Evolutionary conservation across 1,284 basidiomycete genomes (phyloP), one percentile per base, ranked within the genome.

Genomic region (Thelephora terrestris): DNA sequence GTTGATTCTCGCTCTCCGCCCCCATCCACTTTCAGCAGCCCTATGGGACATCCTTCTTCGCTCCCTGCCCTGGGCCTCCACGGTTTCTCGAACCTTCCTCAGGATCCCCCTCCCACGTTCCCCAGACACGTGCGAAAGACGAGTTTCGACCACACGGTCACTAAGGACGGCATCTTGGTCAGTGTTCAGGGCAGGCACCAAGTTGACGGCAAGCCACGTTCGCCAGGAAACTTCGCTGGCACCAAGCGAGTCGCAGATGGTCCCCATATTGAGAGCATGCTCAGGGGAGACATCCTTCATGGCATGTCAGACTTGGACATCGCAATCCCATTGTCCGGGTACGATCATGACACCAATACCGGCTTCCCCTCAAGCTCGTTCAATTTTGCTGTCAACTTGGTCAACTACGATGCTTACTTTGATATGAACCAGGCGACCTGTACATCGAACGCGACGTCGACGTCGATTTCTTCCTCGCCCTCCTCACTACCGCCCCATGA

Each of bases 101-200:
- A 70, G 42, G 61, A 61, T 53, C 64, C 58, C 49, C 71, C 68
- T 56, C 73, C 74, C 53, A 70, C 77, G 5, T 91, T 89, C 65
- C 82, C 90, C 45, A 78, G 82, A 51, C 82, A 86, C 59, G 86
- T 92, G 50, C 79, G 91, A 53, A 92, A 94, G 72, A 91, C 91
- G 40, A 91, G 87, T 64, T 93, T 92, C 61, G 91, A 94, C 66
- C 91, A 92, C 64, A 91, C 90, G 1, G 80, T 92, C 25, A 73
- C 76, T 35, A 76, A 76, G 56, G 78, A 85, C 54, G 78, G 76
- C 39, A 74, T 81, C 48, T 67, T 81, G 52, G 61, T 70, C 32
- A 75, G 73, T 45, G 63, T 78, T 48, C 73, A 71, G 57, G 82
- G 81, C 52, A 71, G 85, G 47, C 85, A 88, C 66, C 85, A 88